Conservation (phyloP, 768 basidiomycete genomes). For the Mycena galopus region DNA sequence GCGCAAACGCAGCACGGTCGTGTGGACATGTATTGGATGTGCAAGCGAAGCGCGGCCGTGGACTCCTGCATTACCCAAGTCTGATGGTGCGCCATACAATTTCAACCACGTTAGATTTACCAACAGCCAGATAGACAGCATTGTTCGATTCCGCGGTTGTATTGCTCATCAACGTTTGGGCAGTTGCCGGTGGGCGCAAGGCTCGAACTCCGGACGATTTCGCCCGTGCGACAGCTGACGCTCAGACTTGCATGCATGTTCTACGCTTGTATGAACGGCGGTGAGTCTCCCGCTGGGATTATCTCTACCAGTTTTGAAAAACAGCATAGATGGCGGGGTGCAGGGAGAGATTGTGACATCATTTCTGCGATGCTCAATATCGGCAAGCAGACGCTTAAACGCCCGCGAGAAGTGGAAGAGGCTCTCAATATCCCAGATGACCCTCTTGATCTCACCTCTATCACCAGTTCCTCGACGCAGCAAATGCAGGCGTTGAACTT, state of each 20-base stretch:
- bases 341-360: conserved; percentile 29
- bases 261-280: conserved; percentile 26
- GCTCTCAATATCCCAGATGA: neutral
- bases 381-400: conserved; percentile 11
- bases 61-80: neutral
- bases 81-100: neutral
- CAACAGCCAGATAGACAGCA: conserved; percentile 29
- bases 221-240: conserved; percentile 51
- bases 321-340: conserved; percentile 28
- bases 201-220: conserved; percentile 39
- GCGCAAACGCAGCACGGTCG: conserved; percentile 5
- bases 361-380: conserved; percentile 22
- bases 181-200: conserved; percentile 45
- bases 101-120: neutral
- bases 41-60: neutral
- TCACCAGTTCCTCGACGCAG: neutral
- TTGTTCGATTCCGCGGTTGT: conserved; percentile 55
- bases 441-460: neutral
- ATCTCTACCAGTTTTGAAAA: neutral
- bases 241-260: conserved; percentile 54
- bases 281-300: neutral
- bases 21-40: conserved; percentile 1
- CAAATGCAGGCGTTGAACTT: neutral
- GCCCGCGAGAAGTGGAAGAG: neutral
- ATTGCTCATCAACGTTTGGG: conserved; percentile 59